Evolutionary conservation across 345 rosid species (phyloP).

Genomic region (Microcos paniculata): DNA sequence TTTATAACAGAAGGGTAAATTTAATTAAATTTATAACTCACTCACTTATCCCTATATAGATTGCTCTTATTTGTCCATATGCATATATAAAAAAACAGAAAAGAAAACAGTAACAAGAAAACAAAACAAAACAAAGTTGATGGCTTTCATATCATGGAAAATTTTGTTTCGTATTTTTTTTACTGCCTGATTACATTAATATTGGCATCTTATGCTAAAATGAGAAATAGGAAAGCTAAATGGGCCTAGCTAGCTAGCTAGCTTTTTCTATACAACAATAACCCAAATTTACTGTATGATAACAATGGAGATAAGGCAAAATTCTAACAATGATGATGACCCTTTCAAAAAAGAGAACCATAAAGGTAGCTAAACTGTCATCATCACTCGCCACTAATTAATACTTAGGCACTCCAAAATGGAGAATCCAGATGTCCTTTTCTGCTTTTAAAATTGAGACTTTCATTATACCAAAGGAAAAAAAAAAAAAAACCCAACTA

Average conservation of each 20-base stretch:
- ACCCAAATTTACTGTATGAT: not conserved
- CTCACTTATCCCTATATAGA: no score
- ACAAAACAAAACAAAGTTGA: not conserved
- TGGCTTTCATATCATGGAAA: not conserved
- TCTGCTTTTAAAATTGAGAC: not conserved
- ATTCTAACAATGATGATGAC: not conserved
- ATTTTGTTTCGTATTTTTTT: not conserved
- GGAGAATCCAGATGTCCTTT: slow-evolving; percentile 22
- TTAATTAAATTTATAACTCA: no score
- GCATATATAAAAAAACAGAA: no score
- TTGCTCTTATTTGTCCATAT: no score
- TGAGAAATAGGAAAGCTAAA: not conserved
- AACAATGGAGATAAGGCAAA: not conserved
- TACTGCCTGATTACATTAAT: not conserved
- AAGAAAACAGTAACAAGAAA: no score
- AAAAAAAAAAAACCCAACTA: not conserved
- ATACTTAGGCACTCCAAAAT: slow-evolving; percentile 16
- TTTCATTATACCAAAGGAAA: slow-evolving; percentile 1
- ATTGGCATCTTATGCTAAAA: not conserved
- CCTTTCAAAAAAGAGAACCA: slow-evolving; percentile 15
- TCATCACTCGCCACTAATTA: slow-evolving; percentile 23
- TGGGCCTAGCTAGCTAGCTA: not conserved
- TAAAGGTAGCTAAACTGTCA: slow-evolving; percentile 37
- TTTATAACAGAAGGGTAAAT: no score
- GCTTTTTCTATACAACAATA: not conserved